Evolutionary conservation across 1,139 yeast genomes (phyloP).

Genomic region (Zhuliangozyma blackwelliae): DNA sequence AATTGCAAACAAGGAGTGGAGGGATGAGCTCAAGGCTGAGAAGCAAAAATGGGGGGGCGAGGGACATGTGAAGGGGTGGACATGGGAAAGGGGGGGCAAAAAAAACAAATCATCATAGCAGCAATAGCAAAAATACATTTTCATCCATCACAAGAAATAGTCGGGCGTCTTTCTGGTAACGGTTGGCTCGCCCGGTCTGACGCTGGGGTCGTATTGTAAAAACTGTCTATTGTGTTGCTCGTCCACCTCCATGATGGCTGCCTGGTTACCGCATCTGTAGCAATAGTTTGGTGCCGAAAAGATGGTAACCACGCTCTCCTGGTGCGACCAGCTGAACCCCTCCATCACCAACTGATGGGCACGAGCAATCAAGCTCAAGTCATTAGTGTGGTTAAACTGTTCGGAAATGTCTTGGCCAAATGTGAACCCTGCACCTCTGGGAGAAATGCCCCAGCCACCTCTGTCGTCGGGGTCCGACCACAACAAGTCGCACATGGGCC

Average conservation of each 20-base stretch:
- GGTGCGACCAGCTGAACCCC: slow-evolving; percentile 78
- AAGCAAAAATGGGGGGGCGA: too few species aligned
- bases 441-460: slow-evolving; percentile 95
- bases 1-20: too few species aligned
- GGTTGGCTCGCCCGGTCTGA: slow-evolving; percentile 94
- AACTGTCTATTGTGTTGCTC: slow-evolving; percentile 87
- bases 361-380: slow-evolving; percentile 82
- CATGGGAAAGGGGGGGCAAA: too few species aligned
- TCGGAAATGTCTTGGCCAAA: slow-evolving; percentile 50
- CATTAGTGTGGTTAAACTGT: slow-evolving; percentile 82
- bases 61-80: too few species aligned
- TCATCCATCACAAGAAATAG: slow-evolving; percentile 59
- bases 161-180: slow-evolving; percentile 94
- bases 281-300: slow-evolving; percentile 99
- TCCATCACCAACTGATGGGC: slow-evolving; percentile 99
- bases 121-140: too few species aligned
- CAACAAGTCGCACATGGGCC: slow-evolving; percentile 95
- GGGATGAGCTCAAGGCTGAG: too few species aligned
- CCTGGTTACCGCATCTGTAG: slow-evolving; percentile 97
- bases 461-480: slow-evolving; percentile 99
- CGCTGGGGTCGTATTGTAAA: slow-evolving; percentile 89
- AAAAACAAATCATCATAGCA: too few species aligned
- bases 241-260: slow-evolving; percentile 98
- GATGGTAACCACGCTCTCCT: slow-evolving; percentile 89
- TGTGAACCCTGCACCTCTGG: slow-evolving; percentile 96